Percentiles rank a stretch among this genome's conserved stretches.
These are phyloP conservation scores for Pseudoscleropodium purum DNA, from an alignment of 225 moss, liverwort and hornwort genomes.

Conservation along the genomic window DNA sequence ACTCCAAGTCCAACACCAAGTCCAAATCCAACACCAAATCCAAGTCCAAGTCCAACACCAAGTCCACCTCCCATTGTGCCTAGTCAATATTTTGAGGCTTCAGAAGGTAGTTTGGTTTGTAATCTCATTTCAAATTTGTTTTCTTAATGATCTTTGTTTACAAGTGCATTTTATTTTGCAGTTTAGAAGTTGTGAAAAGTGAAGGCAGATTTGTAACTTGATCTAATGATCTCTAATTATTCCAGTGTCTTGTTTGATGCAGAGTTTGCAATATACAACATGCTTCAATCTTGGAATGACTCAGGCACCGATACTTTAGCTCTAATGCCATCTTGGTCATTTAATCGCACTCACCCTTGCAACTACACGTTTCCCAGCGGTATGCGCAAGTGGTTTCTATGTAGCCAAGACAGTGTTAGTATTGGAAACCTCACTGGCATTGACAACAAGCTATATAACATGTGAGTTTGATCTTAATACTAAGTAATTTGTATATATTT, in stretches of 20 bases:
- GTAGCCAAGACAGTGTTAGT: neutral
- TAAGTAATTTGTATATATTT: neutral
- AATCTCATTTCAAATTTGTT: neutral
- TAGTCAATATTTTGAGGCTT: neutral
- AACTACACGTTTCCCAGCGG: neutral
- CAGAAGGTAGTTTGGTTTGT: neutral
- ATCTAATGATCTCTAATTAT: neutral
- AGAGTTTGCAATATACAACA: neutral
- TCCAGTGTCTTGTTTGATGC: neutral
- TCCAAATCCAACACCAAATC: neutral
- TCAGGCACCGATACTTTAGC: slow-evolving; percentile 1
- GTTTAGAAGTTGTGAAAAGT: neutral
- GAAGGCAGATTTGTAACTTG: neutral
- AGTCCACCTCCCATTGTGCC: neutral
- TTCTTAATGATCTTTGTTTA: neutral
- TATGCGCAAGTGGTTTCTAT: neutral
- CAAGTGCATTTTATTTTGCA: neutral
- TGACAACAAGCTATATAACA: neutral
- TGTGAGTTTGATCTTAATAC: neutral
- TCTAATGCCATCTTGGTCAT: neutral
- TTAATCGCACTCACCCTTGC: neutral
- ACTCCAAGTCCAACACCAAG: neutral
- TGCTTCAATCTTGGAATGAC: neutral
- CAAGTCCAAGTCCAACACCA: neutral
- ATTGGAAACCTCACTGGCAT: neutral